phyloP scores from a whole-genome alignment of 2,329 filamentous ascomycete species.

The Teratosphaeria nubilosa region DNA sequence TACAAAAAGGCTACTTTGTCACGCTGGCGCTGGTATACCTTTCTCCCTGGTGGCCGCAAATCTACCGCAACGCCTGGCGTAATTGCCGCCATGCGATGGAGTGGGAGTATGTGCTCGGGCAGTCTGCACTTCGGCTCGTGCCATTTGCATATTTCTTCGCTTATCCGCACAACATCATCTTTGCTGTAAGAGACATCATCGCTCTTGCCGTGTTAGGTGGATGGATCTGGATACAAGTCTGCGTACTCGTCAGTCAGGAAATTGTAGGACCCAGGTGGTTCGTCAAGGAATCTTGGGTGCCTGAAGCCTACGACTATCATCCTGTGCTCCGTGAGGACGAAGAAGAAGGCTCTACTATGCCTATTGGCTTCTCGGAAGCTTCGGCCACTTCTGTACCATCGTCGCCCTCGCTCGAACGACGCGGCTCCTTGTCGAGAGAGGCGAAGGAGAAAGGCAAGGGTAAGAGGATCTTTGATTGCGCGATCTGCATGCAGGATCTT shows the following conservation, averaged over 20 bases:
- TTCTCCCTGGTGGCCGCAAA: conserved; percentile 87
- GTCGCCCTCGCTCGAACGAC: conserved; percentile 15
- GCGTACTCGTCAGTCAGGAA: conserved; percentile 69
- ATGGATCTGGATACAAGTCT: conserved; percentile 84
- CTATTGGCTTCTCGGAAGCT: conserved; percentile 53
- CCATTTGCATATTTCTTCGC: conserved; percentile 83
- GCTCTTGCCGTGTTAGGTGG: conserved; percentile 55
- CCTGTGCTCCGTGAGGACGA: conserved; percentile 79
- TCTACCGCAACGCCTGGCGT: conserved; percentile 77
- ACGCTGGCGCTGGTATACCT: conserved; percentile 63
- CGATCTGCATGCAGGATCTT: conserved; percentile 85
- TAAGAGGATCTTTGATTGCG: conserved; percentile 69
- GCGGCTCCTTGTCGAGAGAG: conserved; percentile 19
- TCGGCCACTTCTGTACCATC: conserved; percentile 16
- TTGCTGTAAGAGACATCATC: conserved; percentile 57
- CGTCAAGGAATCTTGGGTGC: conserved; percentile 57
- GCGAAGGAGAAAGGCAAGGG: conserved; percentile 41
- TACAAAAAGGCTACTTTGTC: conserved; percentile 49
- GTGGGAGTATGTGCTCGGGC: conserved; percentile 82
- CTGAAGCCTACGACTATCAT: conserved; percentile 85
- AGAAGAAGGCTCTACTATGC: conserved; percentile 56
- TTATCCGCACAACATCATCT: conserved; percentile 68
- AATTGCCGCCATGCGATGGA: conserved; percentile 86
- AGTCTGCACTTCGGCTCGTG: conserved; percentile 65
- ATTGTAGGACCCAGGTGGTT: conserved; percentile 83